A percentile compares a stretch with the other conserved stretches of the same genome.
These are phyloP conservation scores for Delonix regia DNA, from an alignment of 306 rosid genomes.

Conservation along the genomic window DNA sequence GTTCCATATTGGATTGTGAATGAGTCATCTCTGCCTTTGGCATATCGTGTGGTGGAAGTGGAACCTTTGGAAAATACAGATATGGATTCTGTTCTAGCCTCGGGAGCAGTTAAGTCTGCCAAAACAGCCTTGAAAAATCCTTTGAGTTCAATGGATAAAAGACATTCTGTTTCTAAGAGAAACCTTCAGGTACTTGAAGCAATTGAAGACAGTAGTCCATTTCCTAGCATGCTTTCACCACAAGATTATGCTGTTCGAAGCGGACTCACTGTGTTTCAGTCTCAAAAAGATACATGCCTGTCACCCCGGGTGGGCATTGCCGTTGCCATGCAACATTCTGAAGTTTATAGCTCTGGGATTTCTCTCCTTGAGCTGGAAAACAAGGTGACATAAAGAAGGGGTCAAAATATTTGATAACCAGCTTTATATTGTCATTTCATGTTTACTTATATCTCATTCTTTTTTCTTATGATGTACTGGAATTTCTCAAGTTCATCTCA, in stretches of 20 bases:
- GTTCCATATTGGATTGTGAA: constrained; percentile 96
- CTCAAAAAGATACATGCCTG: constrained; percentile 72
- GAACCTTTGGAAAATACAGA: constrained; percentile 79
- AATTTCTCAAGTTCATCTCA: constrained; percentile 23
- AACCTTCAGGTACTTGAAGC: constrained; percentile 79
- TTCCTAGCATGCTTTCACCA: constrained; percentile 96
- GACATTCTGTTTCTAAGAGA: constrained; percentile 61
- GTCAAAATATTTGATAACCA: constrained; percentile 5
- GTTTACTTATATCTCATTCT: not conserved
- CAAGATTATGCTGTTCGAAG: constrained; percentile 76
- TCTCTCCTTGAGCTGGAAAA: constrained; percentile 92
- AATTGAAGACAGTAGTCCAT: constrained; percentile 83
- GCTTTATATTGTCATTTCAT: not conserved
- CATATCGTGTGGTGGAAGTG: constrained; percentile 90
- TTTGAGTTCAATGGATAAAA: constrained; percentile 72
- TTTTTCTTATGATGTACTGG: constrained; percentile 15
- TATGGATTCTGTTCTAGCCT: constrained; percentile 57
- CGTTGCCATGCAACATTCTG: constrained; percentile 69
- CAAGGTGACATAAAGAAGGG: constrained; percentile 63
- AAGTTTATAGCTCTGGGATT: constrained; percentile 78
- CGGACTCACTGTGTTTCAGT: constrained; percentile 66
- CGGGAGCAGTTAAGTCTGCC: constrained; percentile 84
- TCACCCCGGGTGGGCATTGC: constrained; percentile 92
- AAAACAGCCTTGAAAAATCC: constrained; percentile 73
- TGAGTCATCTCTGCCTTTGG: constrained; percentile 74